Evolutionary conservation across 805 yeast species (phyloP), one percentile per base, ranked within the genome.

Genomic region (Starmerella gropengiesseri): DNA sequence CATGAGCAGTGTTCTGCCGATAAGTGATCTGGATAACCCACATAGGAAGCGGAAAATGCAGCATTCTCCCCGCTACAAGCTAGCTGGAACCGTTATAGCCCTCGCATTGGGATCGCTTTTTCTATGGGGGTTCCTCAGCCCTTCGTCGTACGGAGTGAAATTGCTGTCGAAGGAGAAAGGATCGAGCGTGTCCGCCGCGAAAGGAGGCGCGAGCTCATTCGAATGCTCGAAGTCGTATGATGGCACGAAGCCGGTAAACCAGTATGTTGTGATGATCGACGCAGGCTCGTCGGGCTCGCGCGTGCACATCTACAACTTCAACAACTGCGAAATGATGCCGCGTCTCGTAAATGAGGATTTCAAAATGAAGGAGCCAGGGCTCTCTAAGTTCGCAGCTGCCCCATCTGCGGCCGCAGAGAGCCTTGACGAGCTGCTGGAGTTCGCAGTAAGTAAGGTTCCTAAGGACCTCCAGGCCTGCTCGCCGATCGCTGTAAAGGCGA

Each of bases 281-380:
- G 98, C 98, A 7, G 99, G 98, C 7, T 87, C 97, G 1, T 81
- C 94, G 13, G 98, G 98, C 25, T 86, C 96, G 13, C 78, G 98
- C 61, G 82, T 91, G 30, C 99, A 93, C 62, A 79, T 91, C 37
- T 91, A 93, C 64, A 77, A 81, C 55, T 91, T 91, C 66, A 83
- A 85, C 65, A 77, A 84, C 43, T 87, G 97, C 59, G 69, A 69
- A 37, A 74, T 81, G 29, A 89, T 94, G 43, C 97, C 99, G 33
- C 70, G 66, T 45, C 76, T 91, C 53, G 63, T 85, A 43, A 67
- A 71, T 37, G 98, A 91, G 66, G 74, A 72, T 42, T 91, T 91
- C 61, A 68, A 86, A 58, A 85, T 83, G 95, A 65, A 81, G 53
- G 78, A 84, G 50, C 96, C 96, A 1, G 99, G 99, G 13, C 72